Evolutionary conservation across 2,329 filamentous ascomycete genomes (phyloP), one percentile per base, ranked within the genome.

Genomic region (Sporothrix sp.): DNA sequence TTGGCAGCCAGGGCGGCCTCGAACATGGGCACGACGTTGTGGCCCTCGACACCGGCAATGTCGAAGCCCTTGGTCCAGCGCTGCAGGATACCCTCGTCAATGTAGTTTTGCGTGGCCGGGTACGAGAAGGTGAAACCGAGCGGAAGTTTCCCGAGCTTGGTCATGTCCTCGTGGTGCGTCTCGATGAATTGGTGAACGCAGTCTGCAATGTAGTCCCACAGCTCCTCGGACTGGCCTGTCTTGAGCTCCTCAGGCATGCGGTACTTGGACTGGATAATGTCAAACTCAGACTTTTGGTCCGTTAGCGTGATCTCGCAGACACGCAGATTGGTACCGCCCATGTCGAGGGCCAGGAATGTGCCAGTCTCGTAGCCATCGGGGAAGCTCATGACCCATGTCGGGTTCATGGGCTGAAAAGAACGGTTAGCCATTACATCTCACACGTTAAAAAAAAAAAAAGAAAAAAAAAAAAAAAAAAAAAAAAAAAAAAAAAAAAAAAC

Each of bases 21-120:
- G 51, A 97, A 84, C 70, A 91, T 85, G 45, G 87, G 87, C 9
- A 95, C 89, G 25, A 95, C 85, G 61, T 97, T 91, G 44, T 91
- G 62, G 48, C 90, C 90, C 71, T 96, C 90, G 39, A 96, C 88
- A 35, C 88, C 90, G 23, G 82, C 77, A 66, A 97, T 95, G 64
- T 96, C 90, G 63, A 96, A 96, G 3, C 91, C 91, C 73, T 97
- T 97, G 59, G 91, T 96, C 91, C 91, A 97, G 60, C 89, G 82
- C 69, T 96, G 90, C 52, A 96, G 76, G 35, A 95, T 77, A 59
- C 90, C 91, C 66, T 95, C 87, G 59, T 96, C 88, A 62, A 96
- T 90, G 68, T 89, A 91, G 60, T 94, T 81, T 67, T 96, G 91
- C 0, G 87, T 93, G 14, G 89, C 90, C 2, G 91, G 91, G 66